Evolutionary conservation across 192 early-diverging fungal species (phyloP).

Genomic region (Rhizoclosmatium globosum): DNA sequence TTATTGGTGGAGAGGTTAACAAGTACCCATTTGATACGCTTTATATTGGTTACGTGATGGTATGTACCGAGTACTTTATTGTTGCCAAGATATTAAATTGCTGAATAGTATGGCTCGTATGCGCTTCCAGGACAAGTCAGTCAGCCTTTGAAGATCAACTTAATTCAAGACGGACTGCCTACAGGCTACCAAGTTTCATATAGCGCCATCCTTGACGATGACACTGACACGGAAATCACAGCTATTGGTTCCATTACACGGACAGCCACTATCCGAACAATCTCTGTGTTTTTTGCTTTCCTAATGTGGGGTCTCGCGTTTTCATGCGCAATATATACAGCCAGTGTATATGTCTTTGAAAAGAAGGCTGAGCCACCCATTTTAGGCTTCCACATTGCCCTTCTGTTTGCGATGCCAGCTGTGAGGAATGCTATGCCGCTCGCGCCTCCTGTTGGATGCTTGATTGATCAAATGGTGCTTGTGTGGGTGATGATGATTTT

Average conservation of each 20-base stretch:
- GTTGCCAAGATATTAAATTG: no score
- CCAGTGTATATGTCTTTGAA: neutral
- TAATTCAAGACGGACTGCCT: neutral
- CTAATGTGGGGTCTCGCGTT: constrained; percentile 18
- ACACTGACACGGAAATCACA: neutral
- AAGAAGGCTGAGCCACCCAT: neutral
- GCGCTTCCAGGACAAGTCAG: neutral
- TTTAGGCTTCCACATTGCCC: neutral
- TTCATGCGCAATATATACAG: neutral
- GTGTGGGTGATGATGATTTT: constrained; percentile 25
- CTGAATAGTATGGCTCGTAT: no score
- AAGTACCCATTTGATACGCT: constrained; percentile 21
- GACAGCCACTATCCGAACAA: neutral
- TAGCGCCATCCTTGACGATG: neutral
- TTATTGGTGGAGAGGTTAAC: neutral
- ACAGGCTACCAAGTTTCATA: neutral
- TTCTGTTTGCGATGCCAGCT: constrained; percentile 23
- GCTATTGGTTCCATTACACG: neutral
- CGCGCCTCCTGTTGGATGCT: constrained; percentile 1
- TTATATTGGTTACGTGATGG: neutral
- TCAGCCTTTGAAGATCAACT: neutral
- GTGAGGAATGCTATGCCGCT: constrained; percentile 18
- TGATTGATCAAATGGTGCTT: constrained; percentile 22
- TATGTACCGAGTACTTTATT: neutral
- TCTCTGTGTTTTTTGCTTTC: constrained; percentile 3